Evolutionary conservation across 441 rosid genomes (phyloP).

Genomic region (Populus hybrid): DNA sequence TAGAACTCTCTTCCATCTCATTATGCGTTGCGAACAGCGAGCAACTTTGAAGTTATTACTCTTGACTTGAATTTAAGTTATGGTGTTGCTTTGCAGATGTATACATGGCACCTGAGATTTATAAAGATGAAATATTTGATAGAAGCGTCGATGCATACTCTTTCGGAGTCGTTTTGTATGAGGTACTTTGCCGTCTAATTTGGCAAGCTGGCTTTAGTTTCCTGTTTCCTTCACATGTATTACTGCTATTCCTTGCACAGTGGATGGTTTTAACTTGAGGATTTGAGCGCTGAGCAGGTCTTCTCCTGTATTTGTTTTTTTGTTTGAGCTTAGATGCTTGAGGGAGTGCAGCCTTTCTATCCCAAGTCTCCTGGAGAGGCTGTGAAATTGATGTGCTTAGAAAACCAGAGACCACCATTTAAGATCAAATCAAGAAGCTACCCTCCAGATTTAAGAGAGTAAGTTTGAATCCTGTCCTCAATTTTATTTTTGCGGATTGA

Average conservation of each 20-base stretch:
- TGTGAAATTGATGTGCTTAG: slow-evolving; percentile 60
- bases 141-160: slow-evolving; percentile 81
- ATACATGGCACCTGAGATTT: slow-evolving; percentile 84
- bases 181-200: slow-evolving; percentile 44
- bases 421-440: slow-evolving; percentile 66
- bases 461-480: slow-evolving; percentile 30
- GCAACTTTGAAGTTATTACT: not conserved
- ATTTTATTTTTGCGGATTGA: not conserved
- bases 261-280: not conserved
- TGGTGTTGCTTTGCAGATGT: slow-evolving; percentile 45
- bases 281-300: slow-evolving; percentile 1
- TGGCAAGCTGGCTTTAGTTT: not conserved
- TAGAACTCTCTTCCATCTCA: not conserved
- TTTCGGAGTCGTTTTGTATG: slow-evolving; percentile 76
- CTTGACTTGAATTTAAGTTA: slow-evolving; percentile 11
- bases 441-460: slow-evolving; percentile 86
- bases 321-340: slow-evolving; percentile 66
- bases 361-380: slow-evolving; percentile 76
- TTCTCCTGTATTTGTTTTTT: slow-evolving; percentile 11
- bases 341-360: slow-evolving; percentile 85
- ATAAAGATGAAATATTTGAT: slow-evolving; percentile 63
- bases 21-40: not conserved
- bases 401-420: slow-evolving; percentile 72
- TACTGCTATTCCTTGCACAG: not conserved
- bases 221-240: not conserved